phyloP scores from a whole-genome alignment of 495 filamentous ascomycete genomes.

The Monascus purpureus region DNA sequence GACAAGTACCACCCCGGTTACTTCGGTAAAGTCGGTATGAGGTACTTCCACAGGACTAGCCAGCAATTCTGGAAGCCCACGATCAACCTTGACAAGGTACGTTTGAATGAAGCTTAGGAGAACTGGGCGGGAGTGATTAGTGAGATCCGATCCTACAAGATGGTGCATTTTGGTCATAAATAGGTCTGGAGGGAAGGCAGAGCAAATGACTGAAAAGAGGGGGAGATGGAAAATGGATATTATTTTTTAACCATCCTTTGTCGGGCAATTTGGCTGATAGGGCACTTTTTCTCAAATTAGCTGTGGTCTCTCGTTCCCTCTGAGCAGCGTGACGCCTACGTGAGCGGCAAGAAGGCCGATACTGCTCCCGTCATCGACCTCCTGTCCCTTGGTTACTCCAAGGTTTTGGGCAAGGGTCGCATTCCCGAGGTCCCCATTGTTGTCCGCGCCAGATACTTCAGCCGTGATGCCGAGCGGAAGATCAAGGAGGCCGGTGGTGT shows the following conservation, averaged over 20 bases:
- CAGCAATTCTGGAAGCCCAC: constrained; percentile 89
- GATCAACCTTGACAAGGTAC: constrained; percentile 84
- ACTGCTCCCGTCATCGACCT: constrained; percentile 88
- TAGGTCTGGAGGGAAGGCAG: constrained; percentile 2
- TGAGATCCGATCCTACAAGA: no score
- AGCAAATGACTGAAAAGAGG: constrained; percentile 2
- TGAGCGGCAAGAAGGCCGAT: constrained; percentile 57
- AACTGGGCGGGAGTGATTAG: no score
- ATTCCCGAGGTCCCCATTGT: constrained; percentile 75
- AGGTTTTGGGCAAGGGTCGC: constrained; percentile 86
- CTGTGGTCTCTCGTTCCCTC: constrained; percentile 71
- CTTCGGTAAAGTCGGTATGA: constrained; percentile 97
- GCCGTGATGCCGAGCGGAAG: constrained; percentile 81
- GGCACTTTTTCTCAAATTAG: constrained; percentile 24
- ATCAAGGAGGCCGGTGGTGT: constrained; percentile 89
- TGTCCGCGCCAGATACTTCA: constrained; percentile 78
- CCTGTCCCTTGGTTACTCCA: constrained; percentile 79
- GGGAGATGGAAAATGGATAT: background rate
- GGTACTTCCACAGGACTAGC: constrained; percentile 80
- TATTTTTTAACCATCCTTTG: no score
- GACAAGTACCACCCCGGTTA: constrained; percentile 94
- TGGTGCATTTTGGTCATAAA: no score
- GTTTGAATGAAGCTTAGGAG: constrained; percentile 8
- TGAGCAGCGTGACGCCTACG: constrained; percentile 73
- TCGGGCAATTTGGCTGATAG: constrained; percentile 8